Percentiles rank a stretch among this genome's conserved stretches.
Conservation (phyloP, 2,329 filamentous ascomycete genomes). For the Sclerotinia subarctica region DNA sequence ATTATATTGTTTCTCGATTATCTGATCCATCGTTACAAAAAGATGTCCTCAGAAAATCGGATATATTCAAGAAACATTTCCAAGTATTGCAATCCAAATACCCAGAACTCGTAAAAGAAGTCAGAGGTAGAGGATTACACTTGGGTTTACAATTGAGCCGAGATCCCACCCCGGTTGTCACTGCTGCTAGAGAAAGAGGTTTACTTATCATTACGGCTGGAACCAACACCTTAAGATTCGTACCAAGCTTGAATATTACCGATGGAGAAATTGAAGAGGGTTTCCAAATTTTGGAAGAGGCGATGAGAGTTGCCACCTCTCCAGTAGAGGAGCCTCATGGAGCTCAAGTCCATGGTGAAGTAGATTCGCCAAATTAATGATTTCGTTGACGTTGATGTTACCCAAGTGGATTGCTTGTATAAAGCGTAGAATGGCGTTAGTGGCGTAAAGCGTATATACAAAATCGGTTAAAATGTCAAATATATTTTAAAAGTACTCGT, state of each 20-base stretch:
- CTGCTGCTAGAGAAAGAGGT: conserved; percentile 81
- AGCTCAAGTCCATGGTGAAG: conserved; percentile 30
- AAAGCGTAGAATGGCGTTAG: conserved; percentile 2
- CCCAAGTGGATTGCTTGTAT: not conserved
- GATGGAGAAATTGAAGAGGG: conserved; percentile 78
- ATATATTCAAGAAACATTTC: conserved; percentile 57
- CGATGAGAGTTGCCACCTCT: conserved; percentile 43
- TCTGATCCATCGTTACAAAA: conserved; percentile 67
- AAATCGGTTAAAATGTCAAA: not conserved
- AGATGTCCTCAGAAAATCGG: conserved; percentile 65
- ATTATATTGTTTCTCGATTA: conserved; percentile 78
- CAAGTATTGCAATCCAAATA: conserved; percentile 54
- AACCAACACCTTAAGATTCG: conserved; percentile 86
- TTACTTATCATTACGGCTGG: conserved; percentile 89
- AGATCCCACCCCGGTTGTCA: conserved; percentile 72
- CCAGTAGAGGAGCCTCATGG: conserved; percentile 25
- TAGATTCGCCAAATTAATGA: conserved; percentile 33
- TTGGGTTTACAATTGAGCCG: conserved; percentile 78
- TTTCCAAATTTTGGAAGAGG: conserved; percentile 70
- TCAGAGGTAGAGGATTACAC: conserved; percentile 80
- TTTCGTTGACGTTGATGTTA: not conserved
- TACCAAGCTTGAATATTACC: conserved; percentile 79
- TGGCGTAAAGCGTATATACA: not conserved
- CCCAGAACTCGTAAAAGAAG: conserved; percentile 71
- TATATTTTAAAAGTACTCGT: not conserved